Conservation (phyloP, 257 asterid genomes). For the Apocynum venetum region DNA sequence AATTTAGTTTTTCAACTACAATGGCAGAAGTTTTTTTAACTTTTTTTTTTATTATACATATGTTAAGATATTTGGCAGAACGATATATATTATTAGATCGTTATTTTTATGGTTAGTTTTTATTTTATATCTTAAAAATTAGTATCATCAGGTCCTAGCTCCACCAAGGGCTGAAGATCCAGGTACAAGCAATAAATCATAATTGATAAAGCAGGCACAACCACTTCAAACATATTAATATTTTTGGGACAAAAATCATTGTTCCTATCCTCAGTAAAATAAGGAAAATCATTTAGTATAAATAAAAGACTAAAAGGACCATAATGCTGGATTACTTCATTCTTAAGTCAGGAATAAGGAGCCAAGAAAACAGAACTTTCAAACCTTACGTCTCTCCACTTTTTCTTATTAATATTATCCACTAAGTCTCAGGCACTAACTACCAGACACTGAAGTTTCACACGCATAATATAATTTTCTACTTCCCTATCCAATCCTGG, state of each 20-base stretch:
- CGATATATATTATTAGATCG: too few species aligned
- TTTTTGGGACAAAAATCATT: background rate
- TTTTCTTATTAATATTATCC: background rate
- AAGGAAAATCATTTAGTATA: background rate
- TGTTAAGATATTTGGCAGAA: too few species aligned
- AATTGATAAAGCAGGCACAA: background rate
- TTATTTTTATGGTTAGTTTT: too few species aligned
- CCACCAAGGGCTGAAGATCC: background rate
- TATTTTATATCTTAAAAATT: too few species aligned
- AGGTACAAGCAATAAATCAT: background rate
- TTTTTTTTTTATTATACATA: too few species aligned
- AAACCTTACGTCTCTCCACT: background rate
- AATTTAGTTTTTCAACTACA: background rate
- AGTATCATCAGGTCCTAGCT: too few species aligned
- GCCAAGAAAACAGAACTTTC: background rate
- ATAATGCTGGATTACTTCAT: background rate
- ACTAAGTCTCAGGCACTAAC: background rate
- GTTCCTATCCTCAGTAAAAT: background rate
- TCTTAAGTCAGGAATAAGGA: background rate
- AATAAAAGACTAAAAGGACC: background rate
- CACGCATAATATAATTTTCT: constrained; percentile 4
- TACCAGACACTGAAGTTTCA: background rate
- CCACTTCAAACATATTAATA: background rate
- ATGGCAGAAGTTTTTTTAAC: too few species aligned
- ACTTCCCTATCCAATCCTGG: background rate